Conservation (phyloP, 2,329 filamentous ascomycete genomes). For the Penicillium sp. region DNA sequence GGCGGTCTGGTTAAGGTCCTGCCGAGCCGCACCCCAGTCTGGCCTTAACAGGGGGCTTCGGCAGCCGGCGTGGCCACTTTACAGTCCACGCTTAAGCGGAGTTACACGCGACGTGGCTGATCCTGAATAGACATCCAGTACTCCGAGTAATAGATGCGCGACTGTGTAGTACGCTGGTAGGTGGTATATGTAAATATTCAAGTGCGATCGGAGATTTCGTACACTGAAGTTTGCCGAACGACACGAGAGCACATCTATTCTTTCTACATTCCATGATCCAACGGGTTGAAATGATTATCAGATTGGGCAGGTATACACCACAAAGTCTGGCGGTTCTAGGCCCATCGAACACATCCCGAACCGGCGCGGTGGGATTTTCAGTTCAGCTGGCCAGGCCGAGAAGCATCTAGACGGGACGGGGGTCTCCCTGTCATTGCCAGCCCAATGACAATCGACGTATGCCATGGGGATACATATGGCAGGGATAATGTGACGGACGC, state of each 20-base stretch:
- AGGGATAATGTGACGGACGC: not conserved
- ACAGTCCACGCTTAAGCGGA: slow-evolving; percentile 15
- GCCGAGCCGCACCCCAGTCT: slow-evolving; percentile 13
- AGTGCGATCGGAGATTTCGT: no score
- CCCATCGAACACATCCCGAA: slow-evolving; percentile 1
- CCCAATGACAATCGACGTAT: not conserved
- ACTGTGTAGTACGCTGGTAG: not conserved
- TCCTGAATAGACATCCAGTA: not conserved
- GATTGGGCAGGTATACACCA: slow-evolving; percentile 16
- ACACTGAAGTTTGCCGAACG: not conserved
- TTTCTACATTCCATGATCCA: no score
- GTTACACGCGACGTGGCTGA: slow-evolving; percentile 7
- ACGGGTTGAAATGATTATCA: no score
- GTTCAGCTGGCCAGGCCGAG: slow-evolving; percentile 1
- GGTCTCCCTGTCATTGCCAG: not conserved
- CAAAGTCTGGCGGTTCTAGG: slow-evolving; percentile 11
- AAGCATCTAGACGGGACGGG: slow-evolving; percentile 1
- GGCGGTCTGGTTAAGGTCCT: slow-evolving; percentile 2
- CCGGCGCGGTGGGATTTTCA: slow-evolving; percentile 1
- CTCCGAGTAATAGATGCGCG: not conserved
- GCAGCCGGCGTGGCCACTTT: slow-evolving; percentile 17
- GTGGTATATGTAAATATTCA: no score
- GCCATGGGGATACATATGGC: not conserved
- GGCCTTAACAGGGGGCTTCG: slow-evolving; percentile 5
- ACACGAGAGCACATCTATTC: not conserved